Base-by-base conservation (phyloP, 2,329 filamentous ascomycete species). In the Diaporthe australafricana region DNA sequence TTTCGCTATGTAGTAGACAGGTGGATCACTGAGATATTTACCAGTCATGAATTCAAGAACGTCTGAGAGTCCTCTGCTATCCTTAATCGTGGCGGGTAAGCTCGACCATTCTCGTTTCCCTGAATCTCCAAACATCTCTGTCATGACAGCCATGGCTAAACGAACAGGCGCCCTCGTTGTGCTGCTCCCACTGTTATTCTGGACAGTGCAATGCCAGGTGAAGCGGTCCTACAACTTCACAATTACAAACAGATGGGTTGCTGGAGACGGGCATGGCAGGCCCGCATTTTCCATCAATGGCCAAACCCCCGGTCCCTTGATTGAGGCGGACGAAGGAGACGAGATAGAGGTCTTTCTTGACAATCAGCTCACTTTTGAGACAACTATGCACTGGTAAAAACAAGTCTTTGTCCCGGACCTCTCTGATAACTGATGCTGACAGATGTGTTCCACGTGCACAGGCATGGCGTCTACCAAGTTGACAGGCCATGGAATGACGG, bases 391-490 rank as follows among this genome's bases (percentile, higher is more conserved):
- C 32, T 75, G 74, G 74, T 74, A 65, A 63, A 20, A 22, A 9
- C 30, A 32, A 53, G 5, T 35, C 25, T 53, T 35, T 35, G 6
- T 35, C n/a, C 30, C 11, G 6, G 35, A 25, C 5, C 20, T 35
- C 3, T 7, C 20, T 16, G 57, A 2, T 22, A 50, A 6, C 12
- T 1, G 22, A n/a, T 22, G 11, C 40, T 52, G 55, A 32, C 30
- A n/a, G 6, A 14, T n/a, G 20, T 50, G 4, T 14, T 27, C 16
- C n/a, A 25, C 32, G 9, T 20, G 16, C 52, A 17, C 40, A 48
- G 74, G 74, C 74, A 75, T 50, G 74, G 74, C 5, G 70, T 75
- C 47, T 75, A 75, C 25, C 74, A 75, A n/a, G 55, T 75, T 35
- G 70, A 75, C 48, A 67, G 65, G 38, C 74, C 74, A 0, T 75